Evolutionary conservation across 176 grass and related monocot genomes (phyloP), one percentile per base, ranked within the genome.

Genomic region (Musa acuminata): DNA sequence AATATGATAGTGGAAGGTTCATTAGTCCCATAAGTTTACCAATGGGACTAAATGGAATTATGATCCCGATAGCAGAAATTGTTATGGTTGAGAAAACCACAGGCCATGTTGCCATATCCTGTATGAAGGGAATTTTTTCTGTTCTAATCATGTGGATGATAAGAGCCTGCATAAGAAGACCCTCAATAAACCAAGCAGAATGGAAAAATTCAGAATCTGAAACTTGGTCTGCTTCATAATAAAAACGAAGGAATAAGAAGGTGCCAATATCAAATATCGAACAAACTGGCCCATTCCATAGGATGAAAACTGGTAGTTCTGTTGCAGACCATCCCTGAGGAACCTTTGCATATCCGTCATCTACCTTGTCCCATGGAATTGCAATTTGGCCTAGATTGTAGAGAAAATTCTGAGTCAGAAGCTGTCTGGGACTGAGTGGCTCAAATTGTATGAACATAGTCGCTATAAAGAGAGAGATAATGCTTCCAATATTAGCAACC

Each of bases 91-190:
- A 85, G 14, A 85, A 71, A 49, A 81, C 23, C 49, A 81, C 78
- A 49, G 83, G 83, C 83, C 83, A 85, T 27, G 83, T 72, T 77
- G 83, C 59, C 51, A 72, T 67, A 64, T 85, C 83, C 65, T 85
- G 83, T 51, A 85, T 51, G 52, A 85, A 81, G 9, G 83, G 67
- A 50, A 85, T 51, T 59, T 81, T 85, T 20, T 66, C 67, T 1
- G 83, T 85, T 81, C 83, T 75, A 50, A 85, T 73, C 83, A 81
- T 85, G 74, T 85, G 83, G 62, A 85, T 81, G 69, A 77, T 77
- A 25, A 80, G 78, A 53, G 66, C 13, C 22, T 81, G 83, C 83
- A 81, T 85, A 71, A 85, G 66, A 24, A 85, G 74, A 16, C 83
- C 72, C 63, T 85, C 78, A 19, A 85, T 50, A 51, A 85, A 85